Evolutionary conservation across 2,329 filamentous ascomycete species (phyloP).

Genomic region (Diaporthe longicolla): DNA sequence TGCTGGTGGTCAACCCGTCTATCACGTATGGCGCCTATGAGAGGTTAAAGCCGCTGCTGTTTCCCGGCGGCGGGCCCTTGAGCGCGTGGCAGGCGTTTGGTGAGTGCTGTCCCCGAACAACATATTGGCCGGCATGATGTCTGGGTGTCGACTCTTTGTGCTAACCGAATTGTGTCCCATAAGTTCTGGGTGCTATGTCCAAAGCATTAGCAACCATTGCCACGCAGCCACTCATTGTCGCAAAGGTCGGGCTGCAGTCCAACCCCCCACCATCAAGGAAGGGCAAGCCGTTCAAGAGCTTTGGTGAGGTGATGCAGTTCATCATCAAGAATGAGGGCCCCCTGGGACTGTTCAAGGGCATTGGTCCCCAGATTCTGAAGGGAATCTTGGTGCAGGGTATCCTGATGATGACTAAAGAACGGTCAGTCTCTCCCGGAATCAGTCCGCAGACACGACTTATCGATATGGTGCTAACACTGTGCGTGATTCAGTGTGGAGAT

Average conservation of each 20-base stretch:
- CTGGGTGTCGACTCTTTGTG: conserved; percentile 13
- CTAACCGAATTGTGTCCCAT: not conserved
- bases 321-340: conserved; percentile 91
- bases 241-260: conserved; percentile 96
- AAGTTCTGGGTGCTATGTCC: conserved; percentile 92
- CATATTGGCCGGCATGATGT: not conserved
- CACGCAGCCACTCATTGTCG: conserved; percentile 96
- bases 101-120: conserved; percentile 64
- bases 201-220: conserved; percentile 92
- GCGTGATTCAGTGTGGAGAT: conserved; percentile 80
- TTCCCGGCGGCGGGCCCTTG: conserved; percentile 78
- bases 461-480: conserved; percentile 32
- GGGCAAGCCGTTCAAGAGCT: conserved; percentile 93
- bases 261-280: conserved; percentile 86
- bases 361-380: conserved; percentile 93
- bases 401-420: conserved; percentile 99
- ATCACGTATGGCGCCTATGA: conserved; percentile 99
- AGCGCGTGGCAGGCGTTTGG: conserved; percentile 91
- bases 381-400: conserved; percentile 94
- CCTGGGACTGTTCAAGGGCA: conserved; percentile 93
- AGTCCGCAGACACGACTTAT: not conserved
- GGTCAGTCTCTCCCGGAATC: conserved; percentile 64
- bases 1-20: conserved; percentile 94
- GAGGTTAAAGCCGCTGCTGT: conserved; percentile 82
- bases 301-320: conserved; percentile 94